Evolutionary conservation across 495 filamentous ascomycete genomes (phyloP), one percentile per base, ranked within the genome.

Genomic region (Cairneyella variabilis): DNA sequence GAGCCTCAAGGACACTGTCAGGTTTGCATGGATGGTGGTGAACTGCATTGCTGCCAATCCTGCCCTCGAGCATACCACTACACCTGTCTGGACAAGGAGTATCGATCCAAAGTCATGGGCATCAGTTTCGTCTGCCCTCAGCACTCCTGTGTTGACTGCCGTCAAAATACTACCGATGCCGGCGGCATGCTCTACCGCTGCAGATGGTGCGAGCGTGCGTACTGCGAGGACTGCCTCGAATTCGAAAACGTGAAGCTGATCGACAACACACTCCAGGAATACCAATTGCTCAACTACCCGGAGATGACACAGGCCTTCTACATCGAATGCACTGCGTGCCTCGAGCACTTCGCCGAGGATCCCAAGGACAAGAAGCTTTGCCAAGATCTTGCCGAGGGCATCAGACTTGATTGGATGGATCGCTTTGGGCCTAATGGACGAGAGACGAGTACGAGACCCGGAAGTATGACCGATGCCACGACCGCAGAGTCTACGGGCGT

Each of bases 211-310:
- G 70, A 76, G 46, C 56, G 61, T 0, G 82, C 74, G 1, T 85
- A 68, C 53, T 87, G 83, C 53, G 83, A 86, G 44, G 74, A 83
- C 30, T 86, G 83, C 56, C 55, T 86, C 0, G 72, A 85, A 32
- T 84, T 74, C 64, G 70, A 77, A 5, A 69, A 64, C 20, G 73
- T 75, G 1, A 60, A 66, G 10, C 71, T 83, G 1, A 51, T 85
- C 3, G 80, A 77, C 3, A 75, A 77, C 6, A 76, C 60, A 32
- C 60, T 78, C 10, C 59, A 66, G 3, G 78, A 82, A 59, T 78
- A 70, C 51, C 71, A 83, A 44, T 58, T 71, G 16, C 65, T 83
- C 0, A 71, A 68, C 0, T 79, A 78, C 45, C 64, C 63, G 0
- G 62, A 65, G 0, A 66, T 64, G 12, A 51, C 44, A 0, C 69